Evolutionary conservation across 2,329 filamentous ascomycete genomes (phyloP).

Genomic region (Apiospora pterosperma): DNA sequence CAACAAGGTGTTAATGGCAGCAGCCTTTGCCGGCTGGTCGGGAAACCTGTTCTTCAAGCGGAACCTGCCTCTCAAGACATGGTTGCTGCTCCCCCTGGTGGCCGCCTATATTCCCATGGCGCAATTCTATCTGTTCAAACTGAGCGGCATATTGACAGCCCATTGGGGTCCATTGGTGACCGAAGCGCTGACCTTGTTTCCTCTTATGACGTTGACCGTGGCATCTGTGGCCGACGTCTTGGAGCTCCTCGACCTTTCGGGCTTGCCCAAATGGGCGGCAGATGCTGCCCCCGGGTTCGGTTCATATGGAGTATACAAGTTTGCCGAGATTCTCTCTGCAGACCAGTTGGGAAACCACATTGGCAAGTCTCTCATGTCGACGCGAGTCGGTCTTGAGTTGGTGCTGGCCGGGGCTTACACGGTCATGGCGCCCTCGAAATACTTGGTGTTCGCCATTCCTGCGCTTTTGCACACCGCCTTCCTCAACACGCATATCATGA

Average conservation of each 20-base stretch:
- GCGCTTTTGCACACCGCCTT: constrained; percentile 68
- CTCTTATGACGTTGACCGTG: constrained; percentile 61
- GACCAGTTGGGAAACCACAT: constrained; percentile 46
- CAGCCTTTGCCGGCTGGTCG: constrained; percentile 70
- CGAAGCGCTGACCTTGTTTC: constrained; percentile 70
- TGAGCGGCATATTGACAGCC: constrained; percentile 65
- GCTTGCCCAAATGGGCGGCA: constrained; percentile 52
- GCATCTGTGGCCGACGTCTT: constrained; percentile 62
- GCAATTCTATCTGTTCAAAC: constrained; percentile 67
- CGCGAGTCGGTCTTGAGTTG: constrained; percentile 69
- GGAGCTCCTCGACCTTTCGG: constrained; percentile 56
- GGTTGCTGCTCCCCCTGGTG: constrained; percentile 63
- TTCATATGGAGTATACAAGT: constrained; percentile 63
- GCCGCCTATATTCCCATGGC: constrained; percentile 71
- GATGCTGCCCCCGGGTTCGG: constrained; percentile 64
- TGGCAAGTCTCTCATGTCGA: constrained; percentile 61
- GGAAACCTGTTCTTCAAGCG: constrained; percentile 56
- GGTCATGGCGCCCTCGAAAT: constrained; percentile 63
- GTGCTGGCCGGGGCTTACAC: constrained; percentile 63
- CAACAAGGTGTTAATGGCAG: constrained; percentile 59
- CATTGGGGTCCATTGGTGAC: constrained; percentile 72
- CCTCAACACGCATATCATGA: constrained; percentile 71
- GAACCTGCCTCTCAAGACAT: constrained; percentile 44
- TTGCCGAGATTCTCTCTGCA: constrained; percentile 39
- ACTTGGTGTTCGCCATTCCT: constrained; percentile 65